A percentile compares a stretch with the other conserved stretches of the same genome.
Conservation (phyloP, 768 basidiomycete genomes). For the Lactarius quietus region DNA sequence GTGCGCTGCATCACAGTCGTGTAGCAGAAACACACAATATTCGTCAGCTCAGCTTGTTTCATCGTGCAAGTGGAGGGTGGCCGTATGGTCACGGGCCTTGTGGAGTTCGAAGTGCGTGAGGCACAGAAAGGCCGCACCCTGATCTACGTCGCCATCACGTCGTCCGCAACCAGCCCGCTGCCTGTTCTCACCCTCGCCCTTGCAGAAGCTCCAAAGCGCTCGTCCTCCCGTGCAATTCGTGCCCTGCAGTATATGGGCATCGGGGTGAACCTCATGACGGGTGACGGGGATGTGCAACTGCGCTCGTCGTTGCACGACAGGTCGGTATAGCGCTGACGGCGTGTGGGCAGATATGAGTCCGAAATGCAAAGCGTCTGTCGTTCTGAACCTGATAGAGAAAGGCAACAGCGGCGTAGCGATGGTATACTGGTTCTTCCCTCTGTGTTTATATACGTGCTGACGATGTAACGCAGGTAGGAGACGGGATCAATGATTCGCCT, state of each 20-base stretch:
- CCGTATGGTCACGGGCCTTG: constrained; percentile 55
- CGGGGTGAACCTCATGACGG: constrained; percentile 90
- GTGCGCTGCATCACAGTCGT: constrained; percentile 60
- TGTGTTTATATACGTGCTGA: not conserved
- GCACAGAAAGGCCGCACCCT: constrained; percentile 73
- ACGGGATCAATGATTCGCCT: constrained; percentile 98
- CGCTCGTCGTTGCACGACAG: constrained; percentile 82
- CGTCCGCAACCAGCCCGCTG: constrained; percentile 42
- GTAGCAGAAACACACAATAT: constrained; percentile 46
- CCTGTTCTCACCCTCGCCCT: constrained; percentile 82
- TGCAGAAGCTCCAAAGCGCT: constrained; percentile 82
- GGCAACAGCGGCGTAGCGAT: constrained; percentile 83
- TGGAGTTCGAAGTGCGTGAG: constrained; percentile 67
- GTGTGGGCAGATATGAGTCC: constrained; percentile 95
- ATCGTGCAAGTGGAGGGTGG: constrained; percentile 54
- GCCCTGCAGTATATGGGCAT: constrained; percentile 88
- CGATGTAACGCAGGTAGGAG: constrained; percentile 67
- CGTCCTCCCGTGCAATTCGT: constrained; percentile 76
- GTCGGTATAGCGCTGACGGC: constrained; percentile 78
- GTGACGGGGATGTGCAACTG: constrained; percentile 85
- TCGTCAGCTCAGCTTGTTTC: constrained; percentile 76
- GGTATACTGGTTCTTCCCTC: constrained; percentile 46
- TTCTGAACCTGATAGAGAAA: constrained; percentile 76
- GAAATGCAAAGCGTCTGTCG: constrained; percentile 86
- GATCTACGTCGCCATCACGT: constrained; percentile 73